Conservation (phyloP, 148 eudicot genomes). For the Diospyros kaki region DNA sequence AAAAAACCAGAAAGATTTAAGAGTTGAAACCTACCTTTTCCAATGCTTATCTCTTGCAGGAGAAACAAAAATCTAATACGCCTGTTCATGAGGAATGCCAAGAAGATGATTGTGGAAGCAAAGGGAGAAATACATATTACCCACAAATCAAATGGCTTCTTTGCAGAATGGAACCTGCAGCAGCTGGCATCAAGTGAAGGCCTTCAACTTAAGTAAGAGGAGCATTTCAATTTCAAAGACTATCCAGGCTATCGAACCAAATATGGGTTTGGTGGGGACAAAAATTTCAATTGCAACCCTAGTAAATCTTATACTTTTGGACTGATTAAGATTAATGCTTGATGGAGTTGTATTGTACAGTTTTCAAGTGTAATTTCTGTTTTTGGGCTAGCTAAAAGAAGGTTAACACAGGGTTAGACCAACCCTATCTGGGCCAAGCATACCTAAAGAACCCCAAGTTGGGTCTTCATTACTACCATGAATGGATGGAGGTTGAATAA, state of each 20-base stretch:
- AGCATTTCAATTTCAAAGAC: slow-evolving; percentile 39
- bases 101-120: slow-evolving; percentile 34
- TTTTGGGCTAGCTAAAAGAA: too few species aligned
- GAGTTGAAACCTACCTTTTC: too few species aligned
- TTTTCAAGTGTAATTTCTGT: too few species aligned
- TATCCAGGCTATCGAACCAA: slow-evolving; percentile 55
- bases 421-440: too few species aligned
- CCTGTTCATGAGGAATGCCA: slow-evolving; percentile 56
- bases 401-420: too few species aligned
- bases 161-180: slow-evolving; percentile 41
- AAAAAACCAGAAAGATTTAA: too few species aligned
- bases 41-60: slow-evolving; percentile 19
- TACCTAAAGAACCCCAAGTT: too few species aligned
- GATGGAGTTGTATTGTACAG: too few species aligned
- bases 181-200: slow-evolving; percentile 30
- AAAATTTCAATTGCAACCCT: slow-evolving; percentile 25
- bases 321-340: too few species aligned
- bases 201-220: slow-evolving; percentile 22
- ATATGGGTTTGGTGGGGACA: slow-evolving; percentile 26
- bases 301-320: slow-evolving; percentile 24
- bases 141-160: slow-evolving; percentile 52
- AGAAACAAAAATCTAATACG: slow-evolving; percentile 38
- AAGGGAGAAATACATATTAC: slow-evolving; percentile 57
- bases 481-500: too few species aligned
- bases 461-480: too few species aligned